A percentile compares a stretch with the other conserved stretches of the same genome.
phyloP scores from a whole-genome alignment of 805 yeast species.

The Saccharomycopsis oosterbeekiorum region DNA sequence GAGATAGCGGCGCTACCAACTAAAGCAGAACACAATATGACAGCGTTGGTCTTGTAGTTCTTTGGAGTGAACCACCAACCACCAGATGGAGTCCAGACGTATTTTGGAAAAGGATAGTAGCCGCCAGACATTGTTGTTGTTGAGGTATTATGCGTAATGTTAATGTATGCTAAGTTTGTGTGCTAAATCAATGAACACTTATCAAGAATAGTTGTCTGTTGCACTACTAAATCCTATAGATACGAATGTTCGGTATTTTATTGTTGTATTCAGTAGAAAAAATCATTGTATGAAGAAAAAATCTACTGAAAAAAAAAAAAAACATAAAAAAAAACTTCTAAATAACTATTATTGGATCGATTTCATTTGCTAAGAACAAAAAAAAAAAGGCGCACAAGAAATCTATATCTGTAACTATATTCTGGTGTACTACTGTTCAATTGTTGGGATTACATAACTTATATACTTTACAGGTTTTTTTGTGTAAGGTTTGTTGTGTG shows the following conservation, averaged over 20 bases:
- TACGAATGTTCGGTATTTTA: neutral
- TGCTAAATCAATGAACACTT: neutral
- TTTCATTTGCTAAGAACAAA: neutral
- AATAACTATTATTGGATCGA: neutral
- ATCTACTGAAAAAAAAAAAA: too few relatives aligned
- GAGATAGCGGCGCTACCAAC: slow-evolving; percentile 1
- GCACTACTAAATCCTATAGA: too few relatives aligned
- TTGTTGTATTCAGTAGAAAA: neutral
- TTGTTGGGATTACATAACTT: too few relatives aligned
- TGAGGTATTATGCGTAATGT: neutral
- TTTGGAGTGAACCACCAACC: slow-evolving; percentile 20
- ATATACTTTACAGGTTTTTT: too few relatives aligned
- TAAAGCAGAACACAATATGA: slow-evolving; percentile 7
- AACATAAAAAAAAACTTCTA: neutral
- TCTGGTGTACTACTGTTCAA: too few relatives aligned
- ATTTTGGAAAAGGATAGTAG: slow-evolving; percentile 17
- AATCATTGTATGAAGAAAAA: neutral
- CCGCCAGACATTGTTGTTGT: slow-evolving; percentile 15
- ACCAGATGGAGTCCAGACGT: slow-evolving; percentile 20
- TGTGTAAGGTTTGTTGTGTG: too few relatives aligned
- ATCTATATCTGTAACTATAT: neutral
- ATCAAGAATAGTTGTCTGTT: neutral
- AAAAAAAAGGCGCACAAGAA: neutral
- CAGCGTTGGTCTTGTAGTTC: slow-evolving; percentile 16
- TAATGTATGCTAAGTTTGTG: neutral